Evolutionary conservation across 1,139 yeast species (phyloP).

Genomic region (Wickerhamomyces sp.): DNA sequence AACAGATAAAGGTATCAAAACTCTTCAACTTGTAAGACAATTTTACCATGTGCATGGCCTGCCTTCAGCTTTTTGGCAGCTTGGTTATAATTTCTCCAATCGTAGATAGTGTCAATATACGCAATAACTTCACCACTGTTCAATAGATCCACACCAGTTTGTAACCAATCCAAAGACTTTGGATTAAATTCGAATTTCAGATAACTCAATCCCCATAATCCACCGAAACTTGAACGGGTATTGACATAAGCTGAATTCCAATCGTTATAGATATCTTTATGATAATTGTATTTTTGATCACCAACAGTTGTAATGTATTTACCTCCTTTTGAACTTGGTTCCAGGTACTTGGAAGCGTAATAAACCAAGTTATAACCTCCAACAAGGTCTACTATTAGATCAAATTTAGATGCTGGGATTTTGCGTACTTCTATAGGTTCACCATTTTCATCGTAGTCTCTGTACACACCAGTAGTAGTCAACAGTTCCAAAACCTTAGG

Average conservation of each 20-base stretch:
- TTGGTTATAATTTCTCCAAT: constrained; percentile 45
- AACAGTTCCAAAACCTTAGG: constrained; percentile 16
- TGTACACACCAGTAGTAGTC: constrained; percentile 22
- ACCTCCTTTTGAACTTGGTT: constrained; percentile 34
- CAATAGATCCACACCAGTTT: constrained; percentile 36
- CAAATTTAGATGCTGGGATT: constrained; percentile 30
- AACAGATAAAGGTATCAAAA: no score
- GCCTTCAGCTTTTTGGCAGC: constrained; percentile 49
- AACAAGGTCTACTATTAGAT: constrained; percentile 43
- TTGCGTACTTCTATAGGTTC: constrained; percentile 21
- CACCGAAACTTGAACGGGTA: constrained; percentile 33
- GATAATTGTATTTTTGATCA: constrained; percentile 38
- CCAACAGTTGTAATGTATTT: constrained; percentile 54
- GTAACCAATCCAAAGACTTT: constrained; percentile 28
- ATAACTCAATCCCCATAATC: constrained; percentile 31
- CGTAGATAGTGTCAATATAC: constrained; percentile 50
- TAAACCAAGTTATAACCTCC: constrained; percentile 39
- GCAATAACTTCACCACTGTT: constrained; percentile 36
- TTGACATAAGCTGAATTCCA: constrained; percentile 34
- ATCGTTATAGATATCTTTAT: constrained; percentile 29
- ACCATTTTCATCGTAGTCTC: constrained; percentile 26
- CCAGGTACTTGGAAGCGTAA: constrained; percentile 29
- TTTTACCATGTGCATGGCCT: constrained; percentile 63
- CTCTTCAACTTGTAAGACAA: constrained; percentile 40
- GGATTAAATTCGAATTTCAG: constrained; percentile 31